Evolutionary conservation across 176 grass and related monocot genomes (phyloP).

Genomic region (Oryza glaberrima): DNA sequence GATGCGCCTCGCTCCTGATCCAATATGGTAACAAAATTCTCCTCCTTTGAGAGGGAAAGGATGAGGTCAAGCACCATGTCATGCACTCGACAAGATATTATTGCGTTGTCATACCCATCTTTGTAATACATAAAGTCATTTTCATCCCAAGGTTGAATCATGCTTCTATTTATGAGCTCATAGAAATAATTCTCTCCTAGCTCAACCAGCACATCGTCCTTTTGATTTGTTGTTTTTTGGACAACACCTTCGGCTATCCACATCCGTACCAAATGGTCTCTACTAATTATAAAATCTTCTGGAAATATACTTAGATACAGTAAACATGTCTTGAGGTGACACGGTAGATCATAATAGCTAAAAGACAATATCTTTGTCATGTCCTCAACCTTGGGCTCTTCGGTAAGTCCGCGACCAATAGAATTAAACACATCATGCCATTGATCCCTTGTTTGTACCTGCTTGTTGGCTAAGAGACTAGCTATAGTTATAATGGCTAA

Average conservation of each 20-base stretch:
- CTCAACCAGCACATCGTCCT: background rate
- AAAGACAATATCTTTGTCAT: background rate
- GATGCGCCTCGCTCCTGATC: background rate
- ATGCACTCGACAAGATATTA: background rate
- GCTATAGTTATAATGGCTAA: background rate
- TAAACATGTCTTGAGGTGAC: too few relatives aligned
- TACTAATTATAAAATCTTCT: background rate
- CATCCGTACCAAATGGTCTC: background rate
- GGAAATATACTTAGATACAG: background rate
- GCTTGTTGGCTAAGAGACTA: background rate
- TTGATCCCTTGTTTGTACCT: background rate
- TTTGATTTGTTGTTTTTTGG: background rate
- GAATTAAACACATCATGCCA: background rate
- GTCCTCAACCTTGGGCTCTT: background rate
- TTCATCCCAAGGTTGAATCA: background rate
- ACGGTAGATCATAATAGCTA: too few relatives aligned
- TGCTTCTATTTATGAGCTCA: background rate
- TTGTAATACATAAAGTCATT: background rate
- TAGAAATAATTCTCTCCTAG: background rate
- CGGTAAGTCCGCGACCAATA: background rate
- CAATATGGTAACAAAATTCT: background rate
- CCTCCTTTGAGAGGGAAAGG: background rate
- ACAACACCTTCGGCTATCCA: background rate
- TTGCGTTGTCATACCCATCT: background rate
- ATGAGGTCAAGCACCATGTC: background rate